phyloP scores from a whole-genome alignment of 768 basidiomycete species.

The Lyophyllum atratum region DNA sequence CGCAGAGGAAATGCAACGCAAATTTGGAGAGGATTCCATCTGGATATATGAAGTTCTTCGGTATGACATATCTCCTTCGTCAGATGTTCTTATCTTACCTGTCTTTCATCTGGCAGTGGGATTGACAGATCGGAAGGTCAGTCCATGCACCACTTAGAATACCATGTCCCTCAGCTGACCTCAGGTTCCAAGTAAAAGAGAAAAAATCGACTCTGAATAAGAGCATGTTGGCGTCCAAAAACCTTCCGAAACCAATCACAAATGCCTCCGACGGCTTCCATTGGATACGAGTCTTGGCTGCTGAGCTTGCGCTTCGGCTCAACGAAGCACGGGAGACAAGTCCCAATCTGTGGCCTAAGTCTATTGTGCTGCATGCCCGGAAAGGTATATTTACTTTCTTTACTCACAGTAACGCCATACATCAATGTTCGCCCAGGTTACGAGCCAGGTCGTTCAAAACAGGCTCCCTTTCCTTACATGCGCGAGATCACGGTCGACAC shows the following conservation, averaged over 20 bases:
- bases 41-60: conserved; percentile 94
- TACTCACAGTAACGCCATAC: not conserved
- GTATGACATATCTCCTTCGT: conserved; percentile 38
- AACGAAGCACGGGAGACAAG: conserved; percentile 75
- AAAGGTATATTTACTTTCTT: conserved; percentile 48
- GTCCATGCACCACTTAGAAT: conserved; percentile 7
- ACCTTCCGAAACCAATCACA: conserved; percentile 77
- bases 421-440: conserved; percentile 48
- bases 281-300: conserved; percentile 91
- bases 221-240: conserved; percentile 97
- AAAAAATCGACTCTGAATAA: conserved; percentile 80
- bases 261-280: conserved; percentile 76
- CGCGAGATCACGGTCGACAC: conserved; percentile 72
- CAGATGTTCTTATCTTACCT: not conserved
- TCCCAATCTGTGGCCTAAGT: conserved; percentile 90
- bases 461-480: conserved; percentile 85
- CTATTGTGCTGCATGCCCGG: conserved; percentile 76
- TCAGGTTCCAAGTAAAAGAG: conserved; percentile 68
- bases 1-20: conserved; percentile 76
- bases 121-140: conserved; percentile 88
- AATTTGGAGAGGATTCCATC: conserved; percentile 78
- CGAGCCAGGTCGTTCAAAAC: conserved; percentile 72
- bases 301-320: conserved; percentile 85
- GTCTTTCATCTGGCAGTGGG: conserved; percentile 48
- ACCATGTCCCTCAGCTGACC: conserved; percentile 1